phyloP scores from a whole-genome alignment of 1,284 basidiomycete species.

The Jaminaea rosea region DNA sequence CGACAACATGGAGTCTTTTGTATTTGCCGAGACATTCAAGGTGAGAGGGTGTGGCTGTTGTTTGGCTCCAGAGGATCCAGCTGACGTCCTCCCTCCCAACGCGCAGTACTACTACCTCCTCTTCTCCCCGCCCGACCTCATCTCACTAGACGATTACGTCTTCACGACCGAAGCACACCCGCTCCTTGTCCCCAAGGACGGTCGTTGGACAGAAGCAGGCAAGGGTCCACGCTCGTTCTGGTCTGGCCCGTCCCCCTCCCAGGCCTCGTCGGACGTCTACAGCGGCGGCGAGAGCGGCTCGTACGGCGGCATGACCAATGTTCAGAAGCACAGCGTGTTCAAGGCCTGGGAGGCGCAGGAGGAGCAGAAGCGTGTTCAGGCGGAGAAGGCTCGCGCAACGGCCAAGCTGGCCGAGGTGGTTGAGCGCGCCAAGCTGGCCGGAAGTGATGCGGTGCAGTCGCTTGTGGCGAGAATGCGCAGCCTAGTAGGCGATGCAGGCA shows the following conservation, averaged over 20 bases:
- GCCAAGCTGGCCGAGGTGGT: neutral
- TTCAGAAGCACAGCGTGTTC: constrained; percentile 33
- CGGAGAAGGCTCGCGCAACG: neutral
- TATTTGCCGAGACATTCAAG: constrained; percentile 55
- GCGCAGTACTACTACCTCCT: constrained; percentile 42
- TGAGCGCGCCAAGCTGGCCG: neutral
- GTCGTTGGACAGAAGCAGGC: constrained; percentile 25
- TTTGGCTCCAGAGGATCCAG: neutral
- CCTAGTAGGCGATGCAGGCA: neutral
- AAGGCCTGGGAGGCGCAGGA: constrained; percentile 15
- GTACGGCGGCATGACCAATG: constrained; percentile 32
- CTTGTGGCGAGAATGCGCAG: neutral
- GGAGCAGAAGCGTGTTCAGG: neutral
- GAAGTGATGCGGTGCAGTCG: neutral
- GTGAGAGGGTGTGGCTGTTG: neutral
- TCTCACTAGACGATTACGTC: constrained; percentile 56
- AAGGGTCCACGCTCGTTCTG: constrained; percentile 29
- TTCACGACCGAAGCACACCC: constrained; percentile 51
- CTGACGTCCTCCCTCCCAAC: neutral
- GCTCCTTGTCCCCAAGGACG: constrained; percentile 31
- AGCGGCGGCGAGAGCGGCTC: constrained; percentile 29
- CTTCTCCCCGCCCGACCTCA: constrained; percentile 52
- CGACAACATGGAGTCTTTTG: constrained; percentile 53
- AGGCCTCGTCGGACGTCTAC: constrained; percentile 14
- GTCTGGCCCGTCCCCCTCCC: constrained; percentile 4